Percentiles rank a stretch among this genome's conserved stretches.
Evolutionary conservation across 208 protist species (phyloP).

Genomic region (Novymonas esmeraldas): DNA sequence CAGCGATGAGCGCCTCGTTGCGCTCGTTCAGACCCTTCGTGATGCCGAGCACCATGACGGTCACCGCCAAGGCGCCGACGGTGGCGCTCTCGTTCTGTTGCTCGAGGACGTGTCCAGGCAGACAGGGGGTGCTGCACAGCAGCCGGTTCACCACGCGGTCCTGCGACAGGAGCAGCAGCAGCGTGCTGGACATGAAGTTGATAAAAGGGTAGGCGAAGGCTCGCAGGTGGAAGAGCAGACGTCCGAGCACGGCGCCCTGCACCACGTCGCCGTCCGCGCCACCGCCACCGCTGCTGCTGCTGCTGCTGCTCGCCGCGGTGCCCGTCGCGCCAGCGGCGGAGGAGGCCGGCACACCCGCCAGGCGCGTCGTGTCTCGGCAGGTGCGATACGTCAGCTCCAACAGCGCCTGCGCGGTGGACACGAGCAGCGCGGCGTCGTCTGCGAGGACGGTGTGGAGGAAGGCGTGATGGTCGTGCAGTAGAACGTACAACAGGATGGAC

Average conservation of each 20-base stretch:
- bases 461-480: conserved; percentile 69
- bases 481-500: conserved; percentile 70
- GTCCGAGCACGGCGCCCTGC: conserved; percentile 29
- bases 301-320: neutral
- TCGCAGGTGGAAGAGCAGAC: conserved; percentile 42
- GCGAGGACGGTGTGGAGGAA: conserved; percentile 55
- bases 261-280: conserved; percentile 28
- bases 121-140: conserved; percentile 43
- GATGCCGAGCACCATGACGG: conserved; percentile 56
- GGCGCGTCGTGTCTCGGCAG: conserved; percentile 13
- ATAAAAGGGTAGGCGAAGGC: conserved; percentile 78
- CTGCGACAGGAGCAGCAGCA: conserved; percentile 81
- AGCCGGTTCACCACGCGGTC: conserved; percentile 62
- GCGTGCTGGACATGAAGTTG: conserved; percentile 77
- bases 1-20: conserved; percentile 65
- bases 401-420: conserved; percentile 49
- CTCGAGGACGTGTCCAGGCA: conserved; percentile 36
- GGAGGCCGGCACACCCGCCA: neutral
- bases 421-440: conserved; percentile 35
- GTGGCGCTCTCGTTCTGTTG: conserved; percentile 18
- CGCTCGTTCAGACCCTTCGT: conserved; percentile 56
- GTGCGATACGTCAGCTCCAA: conserved; percentile 50
- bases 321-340: neutral
- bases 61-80: conserved; percentile 45
- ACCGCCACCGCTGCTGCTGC: neutral